Evolutionary conservation across 2,329 filamentous ascomycete species (phyloP), one percentile per base, ranked within the genome.

Genomic region (Aspergillus caelatus): DNA sequence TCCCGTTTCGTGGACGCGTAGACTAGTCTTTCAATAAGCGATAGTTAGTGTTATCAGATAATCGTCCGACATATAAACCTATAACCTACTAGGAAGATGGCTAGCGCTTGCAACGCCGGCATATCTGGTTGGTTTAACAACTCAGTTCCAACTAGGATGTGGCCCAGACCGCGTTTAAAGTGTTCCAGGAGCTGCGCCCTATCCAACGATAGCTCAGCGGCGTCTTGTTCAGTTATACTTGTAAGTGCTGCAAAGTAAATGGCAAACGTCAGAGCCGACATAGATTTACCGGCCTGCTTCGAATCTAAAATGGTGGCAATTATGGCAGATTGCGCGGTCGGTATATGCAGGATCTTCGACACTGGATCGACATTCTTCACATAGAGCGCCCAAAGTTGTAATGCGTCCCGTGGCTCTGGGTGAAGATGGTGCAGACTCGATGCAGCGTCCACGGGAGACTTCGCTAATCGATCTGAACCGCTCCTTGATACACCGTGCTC

Each of bases 281-380:
- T 32, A 12, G 56, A 58, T 32, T 19, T 21, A 11, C 14, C n/a
- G 12, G 56, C 19, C 2, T 23, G 9, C 7, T 26, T 48, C 3
- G 56, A 39, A 10, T 58, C 43, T 3, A 58, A 41, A 4, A 58
- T 58, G 12, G 41, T 58, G 4, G 26, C 56, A 14, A 58, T 58
- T 16, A 58, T 45, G 5, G 56, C 56, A 0, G 56, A 58, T 10
- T 58, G 56, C 3, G 56, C 46, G 4, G 56, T 58, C 5, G 56
- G 56, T 34, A 58, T 48, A 34, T 58, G 56, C 16, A 58, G 23
- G 30, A 58, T 34, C 43, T 58, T 58, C 6, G 43, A 28, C 1
- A 58, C 56, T 12, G 56, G 56, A 48, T 58, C 30, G 4, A 58
- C 56, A 48, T n/a, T 46, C 14, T 58, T 58, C 2, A 58, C 56